A percentile compares a stretch with the other conserved stretches of the same genome.
phyloP scores from a whole-genome alignment of 768 basidiomycete genomes.

The Macrolepiota dolichaula region DNA sequence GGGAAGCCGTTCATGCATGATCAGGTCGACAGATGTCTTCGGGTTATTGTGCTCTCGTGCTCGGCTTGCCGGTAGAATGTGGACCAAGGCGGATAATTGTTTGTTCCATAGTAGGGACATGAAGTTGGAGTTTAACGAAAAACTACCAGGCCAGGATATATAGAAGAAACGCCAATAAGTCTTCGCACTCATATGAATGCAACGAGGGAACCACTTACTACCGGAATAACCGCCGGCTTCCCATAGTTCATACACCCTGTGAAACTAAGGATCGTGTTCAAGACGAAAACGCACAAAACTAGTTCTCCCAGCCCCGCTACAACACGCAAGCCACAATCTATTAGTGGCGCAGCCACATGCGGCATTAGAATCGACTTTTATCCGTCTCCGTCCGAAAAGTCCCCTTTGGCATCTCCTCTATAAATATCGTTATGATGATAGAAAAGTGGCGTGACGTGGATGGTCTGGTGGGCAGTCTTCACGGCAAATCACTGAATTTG shows the following conservation, averaged over 20 bases:
- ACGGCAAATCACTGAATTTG: background rate
- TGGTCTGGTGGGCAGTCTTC: background rate
- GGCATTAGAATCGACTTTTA: background rate
- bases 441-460: background rate
- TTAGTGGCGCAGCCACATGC: background rate
- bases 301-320: background rate
- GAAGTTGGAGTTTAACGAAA: background rate
- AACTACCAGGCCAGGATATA: background rate
- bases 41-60: background rate
- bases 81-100: background rate
- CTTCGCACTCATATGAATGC: background rate
- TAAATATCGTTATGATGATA: background rate
- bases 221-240: background rate
- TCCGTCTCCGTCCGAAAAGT: constrained; percentile 1
- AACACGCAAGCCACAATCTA: background rate
- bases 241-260: background rate
- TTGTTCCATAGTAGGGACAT: background rate
- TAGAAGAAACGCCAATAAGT: background rate
- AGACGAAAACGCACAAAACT: background rate
- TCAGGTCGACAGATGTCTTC: background rate
- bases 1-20: background rate
- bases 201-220: background rate
- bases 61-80: constrained; percentile 2
- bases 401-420: background rate
- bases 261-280: background rate